These are phyloP conservation scores for Apium graveolens DNA, from an alignment of 129 eudicot species.

Conservation along the genomic window DNA sequence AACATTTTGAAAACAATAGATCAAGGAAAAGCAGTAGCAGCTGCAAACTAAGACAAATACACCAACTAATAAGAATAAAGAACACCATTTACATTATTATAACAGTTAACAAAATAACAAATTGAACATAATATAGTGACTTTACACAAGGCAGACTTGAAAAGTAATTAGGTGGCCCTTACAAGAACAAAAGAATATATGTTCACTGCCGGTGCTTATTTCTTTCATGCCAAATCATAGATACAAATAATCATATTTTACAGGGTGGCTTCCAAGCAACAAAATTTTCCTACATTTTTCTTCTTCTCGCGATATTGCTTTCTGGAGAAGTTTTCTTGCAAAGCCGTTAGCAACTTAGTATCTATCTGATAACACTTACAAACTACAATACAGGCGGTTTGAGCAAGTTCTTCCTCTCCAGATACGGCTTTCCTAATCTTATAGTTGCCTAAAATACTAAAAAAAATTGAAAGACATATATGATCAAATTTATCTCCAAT, in stretches of 20 bases:
- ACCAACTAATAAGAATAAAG: not conserved
- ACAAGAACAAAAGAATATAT: not conserved
- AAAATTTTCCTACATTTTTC: not conserved
- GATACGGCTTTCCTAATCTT: not conserved
- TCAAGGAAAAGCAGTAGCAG: not conserved
- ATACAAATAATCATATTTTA: not conserved
- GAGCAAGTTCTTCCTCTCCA: not conserved
- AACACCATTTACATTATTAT: not conserved
- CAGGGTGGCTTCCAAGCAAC: constrained; percentile 1
- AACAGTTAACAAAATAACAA: not conserved
- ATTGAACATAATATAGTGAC: not conserved
- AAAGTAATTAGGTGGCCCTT: not conserved
- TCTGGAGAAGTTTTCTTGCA: not conserved
- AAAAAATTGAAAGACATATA: not conserved
- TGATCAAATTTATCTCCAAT: not conserved
- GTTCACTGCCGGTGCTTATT: no score
- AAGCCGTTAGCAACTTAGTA: not conserved
- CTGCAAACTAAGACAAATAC: not conserved
- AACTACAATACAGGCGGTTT: not conserved
- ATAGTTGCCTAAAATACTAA: not conserved
- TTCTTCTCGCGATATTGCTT: not conserved
- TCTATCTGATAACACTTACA: not conserved
- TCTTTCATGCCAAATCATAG: not conserved
- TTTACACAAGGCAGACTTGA: not conserved
- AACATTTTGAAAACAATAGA: not conserved